Conservation (phyloP, 169 alveolate genomes). For the Plasmodium yoelii region DNA sequence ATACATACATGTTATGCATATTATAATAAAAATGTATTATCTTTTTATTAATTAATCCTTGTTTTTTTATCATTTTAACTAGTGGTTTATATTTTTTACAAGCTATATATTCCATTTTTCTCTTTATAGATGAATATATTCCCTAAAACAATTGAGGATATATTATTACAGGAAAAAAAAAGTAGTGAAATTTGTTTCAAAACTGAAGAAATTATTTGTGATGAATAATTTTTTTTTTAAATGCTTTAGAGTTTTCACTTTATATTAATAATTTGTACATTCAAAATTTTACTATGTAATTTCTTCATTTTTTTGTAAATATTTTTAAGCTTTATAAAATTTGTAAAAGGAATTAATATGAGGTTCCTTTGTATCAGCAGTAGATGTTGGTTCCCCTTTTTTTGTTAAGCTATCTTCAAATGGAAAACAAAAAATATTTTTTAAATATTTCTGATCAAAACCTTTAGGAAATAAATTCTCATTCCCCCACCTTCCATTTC, state of each 20-base stretch:
- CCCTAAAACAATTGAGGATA: slow-evolving; percentile 48
- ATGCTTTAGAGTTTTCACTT: no score
- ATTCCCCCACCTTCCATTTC: slow-evolving; percentile 92
- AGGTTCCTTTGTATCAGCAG: slow-evolving; percentile 10
- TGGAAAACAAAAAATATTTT: slow-evolving; percentile 86
- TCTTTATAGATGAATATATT: slow-evolving; percentile 60
- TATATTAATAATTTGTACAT: no score
- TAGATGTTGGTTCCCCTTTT: neutral
- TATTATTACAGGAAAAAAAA: slow-evolving; percentile 37
- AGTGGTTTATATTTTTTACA: neutral
- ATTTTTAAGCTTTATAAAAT: slow-evolving; percentile 34
- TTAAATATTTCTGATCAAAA: slow-evolving; percentile 89
- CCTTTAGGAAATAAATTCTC: slow-evolving; percentile 90
- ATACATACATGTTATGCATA: neutral
- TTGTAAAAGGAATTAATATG: slow-evolving; percentile 71
- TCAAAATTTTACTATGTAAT: no score
- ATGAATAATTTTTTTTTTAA: slow-evolving; percentile 23
- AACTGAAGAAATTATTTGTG: slow-evolving; percentile 69
- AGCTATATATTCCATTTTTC: neutral
- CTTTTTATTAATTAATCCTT: neutral
- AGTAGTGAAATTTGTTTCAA: slow-evolving; percentile 13
- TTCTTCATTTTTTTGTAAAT: no score
- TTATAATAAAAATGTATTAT: neutral
- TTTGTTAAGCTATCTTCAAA: slow-evolving; percentile 74
- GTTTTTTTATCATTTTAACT: neutral